Base-by-base conservation (phyloP, 1,139 yeast genomes). In the Kodamaea anthophila region DNA sequence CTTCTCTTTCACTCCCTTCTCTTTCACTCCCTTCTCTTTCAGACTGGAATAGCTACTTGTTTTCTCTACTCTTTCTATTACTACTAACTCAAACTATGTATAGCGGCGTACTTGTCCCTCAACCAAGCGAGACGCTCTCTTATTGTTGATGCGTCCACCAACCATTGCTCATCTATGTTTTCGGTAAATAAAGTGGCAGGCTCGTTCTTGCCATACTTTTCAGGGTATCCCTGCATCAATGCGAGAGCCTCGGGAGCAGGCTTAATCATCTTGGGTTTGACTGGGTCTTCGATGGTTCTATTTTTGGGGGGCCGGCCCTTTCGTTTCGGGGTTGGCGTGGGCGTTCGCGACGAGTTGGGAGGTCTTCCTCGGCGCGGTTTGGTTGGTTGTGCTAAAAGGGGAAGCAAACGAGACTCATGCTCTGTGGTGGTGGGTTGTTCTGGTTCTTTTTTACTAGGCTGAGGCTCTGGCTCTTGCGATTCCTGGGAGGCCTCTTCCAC, bases 101-200 rank as follows among this genome's bases (percentile, higher is more conserved):
- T 18, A 4, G 27, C 27, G 7, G 45, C 47, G 35, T 55, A 58
- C 1, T 53, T 44, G 29, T 60, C 65, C 31, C 53, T 50, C 24
- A 62, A 42, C 15, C 58, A 45, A 34, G 49, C 52, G 14, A 62
- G 40, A 29, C 60, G 38, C 29, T 54, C 55, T 26, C 55, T 44
- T 5, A 61, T 52, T 21, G 42, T 43, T 26, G 47, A 43, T 4
- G 54, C 39, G 34, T 50, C 49, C 16, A 43, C 39, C 22, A 47
- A 33, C 65, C 66, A 61, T 16, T 44, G 43, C 13, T 41, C 30
- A 23, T 44, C 49, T 3, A 32, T 24, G 21, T 28, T 31, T 21
- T 26, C 31, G 30, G 28, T 30, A 13, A n/a, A 33, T 4, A 19
- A 14, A 9, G 21, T 25, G 3, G 22, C 33, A 24, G 23, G 15